Evolutionary conservation across 2,329 filamentous ascomycete species (phyloP).

Genomic region (Ceratocystis papillata): DNA sequence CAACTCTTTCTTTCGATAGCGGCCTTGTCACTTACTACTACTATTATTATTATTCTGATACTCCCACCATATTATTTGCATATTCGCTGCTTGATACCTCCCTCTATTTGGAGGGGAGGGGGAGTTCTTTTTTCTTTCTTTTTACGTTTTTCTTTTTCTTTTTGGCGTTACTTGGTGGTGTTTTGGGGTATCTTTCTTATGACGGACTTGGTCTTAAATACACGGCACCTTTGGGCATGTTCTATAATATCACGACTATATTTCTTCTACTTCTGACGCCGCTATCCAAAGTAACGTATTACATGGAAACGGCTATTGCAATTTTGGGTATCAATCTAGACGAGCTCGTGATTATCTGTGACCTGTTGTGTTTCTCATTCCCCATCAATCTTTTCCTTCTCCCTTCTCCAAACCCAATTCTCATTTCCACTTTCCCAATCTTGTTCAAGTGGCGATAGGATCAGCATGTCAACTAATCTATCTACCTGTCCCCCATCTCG

Average conservation of each 20-base stretch:
- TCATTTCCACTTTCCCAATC: background rate
- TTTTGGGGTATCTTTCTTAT: slow-evolving; percentile 5
- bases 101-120: background rate
- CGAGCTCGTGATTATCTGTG: background rate
- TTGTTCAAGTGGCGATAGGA: background rate
- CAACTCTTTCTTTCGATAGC: too few species aligned
- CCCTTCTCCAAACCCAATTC: background rate
- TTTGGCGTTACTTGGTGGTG: slow-evolving; percentile 6
- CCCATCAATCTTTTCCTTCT: background rate
- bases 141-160: slow-evolving; percentile 12
- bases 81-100: too few species aligned
- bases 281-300: background rate
- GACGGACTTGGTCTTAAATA: background rate
- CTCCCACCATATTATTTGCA: too few species aligned
- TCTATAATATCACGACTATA: slow-evolving; percentile 1
- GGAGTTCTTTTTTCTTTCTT: background rate
- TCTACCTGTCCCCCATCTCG: background rate
- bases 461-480: background rate
- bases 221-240: background rate
- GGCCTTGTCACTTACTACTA: too few species aligned
- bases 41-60: too few species aligned
- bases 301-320: background rate
- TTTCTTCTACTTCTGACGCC: background rate
- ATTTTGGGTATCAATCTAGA: too few species aligned
- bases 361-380: background rate